phyloP scores from a whole-genome alignment of 768 basidiomycete species.

The Lepiota brunneoincarnata region DNA sequence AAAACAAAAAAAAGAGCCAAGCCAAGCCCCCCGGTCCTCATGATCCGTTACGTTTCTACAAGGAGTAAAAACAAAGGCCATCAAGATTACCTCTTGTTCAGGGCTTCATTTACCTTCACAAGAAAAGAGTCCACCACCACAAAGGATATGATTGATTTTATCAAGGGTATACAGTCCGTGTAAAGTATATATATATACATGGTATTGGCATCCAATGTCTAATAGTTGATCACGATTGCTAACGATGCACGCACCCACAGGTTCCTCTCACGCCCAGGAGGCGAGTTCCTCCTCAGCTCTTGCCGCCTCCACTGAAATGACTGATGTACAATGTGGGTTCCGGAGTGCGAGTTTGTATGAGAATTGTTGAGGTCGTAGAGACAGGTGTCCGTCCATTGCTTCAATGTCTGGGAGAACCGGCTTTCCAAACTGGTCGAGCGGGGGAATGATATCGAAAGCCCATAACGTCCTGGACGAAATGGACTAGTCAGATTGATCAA shows the following conservation, averaged over 20 bases:
- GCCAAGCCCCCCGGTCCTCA: too few relatives aligned
- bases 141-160: not conserved
- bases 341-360: constrained; percentile 15
- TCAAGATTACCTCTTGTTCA: too few relatives aligned
- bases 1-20: too few relatives aligned
- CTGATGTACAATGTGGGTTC: not conserved
- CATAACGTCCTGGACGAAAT: constrained; percentile 18
- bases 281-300: constrained; percentile 14
- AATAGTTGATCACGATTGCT: not conserved
- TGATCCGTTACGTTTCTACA: too few relatives aligned
- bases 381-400: constrained; percentile 18
- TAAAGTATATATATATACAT: not conserved
- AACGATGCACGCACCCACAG: not conserved
- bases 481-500: not conserved
- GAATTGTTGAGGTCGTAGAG: constrained; percentile 19
- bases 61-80: too few relatives aligned
- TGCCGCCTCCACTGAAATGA: constrained; percentile 14
- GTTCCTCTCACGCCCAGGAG: constrained; percentile 2
- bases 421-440: constrained; percentile 13
- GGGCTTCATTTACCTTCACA: too few relatives aligned
- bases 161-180: not conserved
- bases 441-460: constrained; percentile 20
- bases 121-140: not conserved
- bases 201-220: not conserved
- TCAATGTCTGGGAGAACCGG: constrained; percentile 17